phyloP scores from a whole-genome alignment of 163 green algal genomes.

The Volvox carteri region DNA sequence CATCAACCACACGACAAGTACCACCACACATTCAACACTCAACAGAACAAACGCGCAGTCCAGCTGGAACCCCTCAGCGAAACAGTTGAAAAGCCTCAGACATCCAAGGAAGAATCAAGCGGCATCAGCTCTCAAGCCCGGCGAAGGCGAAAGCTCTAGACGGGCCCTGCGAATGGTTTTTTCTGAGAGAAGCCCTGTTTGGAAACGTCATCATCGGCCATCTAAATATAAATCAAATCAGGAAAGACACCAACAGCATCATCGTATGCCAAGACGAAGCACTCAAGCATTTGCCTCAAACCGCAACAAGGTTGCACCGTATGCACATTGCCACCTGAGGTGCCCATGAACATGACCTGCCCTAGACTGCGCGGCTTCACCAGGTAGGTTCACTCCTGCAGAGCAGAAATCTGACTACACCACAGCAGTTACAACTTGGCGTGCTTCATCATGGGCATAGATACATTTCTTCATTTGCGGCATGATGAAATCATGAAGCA shows the following conservation, averaged over 20 bases:
- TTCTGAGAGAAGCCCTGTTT: slow-evolving; percentile 70
- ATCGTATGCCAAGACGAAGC: too few species aligned
- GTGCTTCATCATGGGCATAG: slow-evolving; percentile 42
- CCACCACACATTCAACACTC: too few species aligned
- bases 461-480: too few species aligned
- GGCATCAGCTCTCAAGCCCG: slow-evolving; percentile 79
- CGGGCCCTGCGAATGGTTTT: slow-evolving; percentile 82
- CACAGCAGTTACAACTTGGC: slow-evolving; percentile 38
- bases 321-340: slow-evolving; percentile 32
- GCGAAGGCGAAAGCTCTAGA: slow-evolving; percentile 81
- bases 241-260: too few species aligned
- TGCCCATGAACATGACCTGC: too few species aligned
- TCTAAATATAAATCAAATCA: too few species aligned
- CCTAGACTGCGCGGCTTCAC: neutral
- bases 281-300: slow-evolving; percentile 56
- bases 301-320: slow-evolving; percentile 46
- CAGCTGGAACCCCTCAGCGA: too few species aligned
- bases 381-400: slow-evolving; percentile 57
- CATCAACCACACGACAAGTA: slow-evolving; percentile 54
- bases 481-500: too few species aligned
- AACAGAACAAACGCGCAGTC: too few species aligned
- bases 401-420: slow-evolving; percentile 42
- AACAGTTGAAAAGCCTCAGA: slow-evolving; percentile 64
- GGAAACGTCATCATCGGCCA: slow-evolving; percentile 63
- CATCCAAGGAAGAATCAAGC: slow-evolving; percentile 80